Evolutionary conservation across 768 basidiomycete genomes (phyloP), one percentile per base, ranked within the genome.

Genomic region (Asterophora lycoperdoides): DNA sequence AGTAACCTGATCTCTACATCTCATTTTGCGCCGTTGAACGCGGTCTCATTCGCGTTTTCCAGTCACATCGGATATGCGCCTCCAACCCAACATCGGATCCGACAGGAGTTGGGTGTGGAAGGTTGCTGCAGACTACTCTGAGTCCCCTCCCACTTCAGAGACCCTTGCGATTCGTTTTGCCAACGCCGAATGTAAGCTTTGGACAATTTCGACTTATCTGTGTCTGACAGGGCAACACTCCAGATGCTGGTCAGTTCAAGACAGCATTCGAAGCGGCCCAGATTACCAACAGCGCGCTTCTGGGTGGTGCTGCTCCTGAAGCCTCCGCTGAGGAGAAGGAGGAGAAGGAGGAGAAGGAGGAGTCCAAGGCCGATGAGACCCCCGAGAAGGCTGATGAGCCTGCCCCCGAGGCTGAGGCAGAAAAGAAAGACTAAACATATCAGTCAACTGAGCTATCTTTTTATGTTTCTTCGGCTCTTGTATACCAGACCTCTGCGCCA

Each of bases 61-160:
- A 97, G 95, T 98, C 65, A 71, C 89, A 19, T 53, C 77, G 35
- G 93, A 96, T 56, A 98, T 98, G 92, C 82, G 74, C 59, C 84
- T 99, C 57, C 92, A 95, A 64, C 91, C 94, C 62, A 98, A 98
- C 71, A 91, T 98, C 60, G 95, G 94, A 44, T 98, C 94, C 43
- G 96, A 99, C 75, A 81, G 96, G 70, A 95, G 93, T 60, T 98
- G 96, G 96, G 94, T 99, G 29, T 98, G 90, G 88, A 95, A 96
- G 68, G 93, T 95, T 44, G 79, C 83, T 44, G 95, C 95, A 20
- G 96, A 99, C 68, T 94, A 89, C 65, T 83, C 95, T 45, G 96
- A 99, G 66, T 75, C 78, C 45, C 92, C 89, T 39, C 82, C 95
- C 18, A 87, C 91, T 38, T 67, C 93, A 17, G 96, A 98, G 73